Evolutionary conservation across 306 rosid genomes (phyloP).

Genomic region (Trifolium subterraneum): DNA sequence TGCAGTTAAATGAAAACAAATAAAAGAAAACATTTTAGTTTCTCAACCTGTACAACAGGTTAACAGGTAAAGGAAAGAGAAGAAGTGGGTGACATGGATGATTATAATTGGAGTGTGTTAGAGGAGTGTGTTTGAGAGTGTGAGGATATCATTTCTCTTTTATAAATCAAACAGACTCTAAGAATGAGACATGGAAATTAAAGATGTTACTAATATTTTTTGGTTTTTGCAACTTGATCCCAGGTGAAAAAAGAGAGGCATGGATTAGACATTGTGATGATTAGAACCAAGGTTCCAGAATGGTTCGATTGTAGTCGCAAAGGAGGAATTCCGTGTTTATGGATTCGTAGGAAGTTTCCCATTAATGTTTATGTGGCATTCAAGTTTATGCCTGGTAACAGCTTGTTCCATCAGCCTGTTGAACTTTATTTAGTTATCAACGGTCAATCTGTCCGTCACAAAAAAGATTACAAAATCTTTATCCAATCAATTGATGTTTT

Average conservation of each 20-base stretch:
- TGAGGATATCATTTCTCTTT: too few relatives aligned
- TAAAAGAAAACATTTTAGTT: too few relatives aligned
- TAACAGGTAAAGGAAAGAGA: too few relatives aligned
- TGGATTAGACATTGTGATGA: neutral
- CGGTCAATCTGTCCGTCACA: neutral
- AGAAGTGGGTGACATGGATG: too few relatives aligned
- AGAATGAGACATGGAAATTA: neutral
- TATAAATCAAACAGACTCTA: too few relatives aligned
- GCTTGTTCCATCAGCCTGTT: neutral
- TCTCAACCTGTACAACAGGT: too few relatives aligned
- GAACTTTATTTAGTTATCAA: neutral
- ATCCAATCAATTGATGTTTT: too few relatives aligned
- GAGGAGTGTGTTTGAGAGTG: too few relatives aligned
- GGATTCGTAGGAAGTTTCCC: constrained; percentile 14
- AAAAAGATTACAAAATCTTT: too few relatives aligned
- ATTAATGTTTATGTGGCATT: constrained; percentile 9
- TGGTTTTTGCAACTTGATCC: neutral
- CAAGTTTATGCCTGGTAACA: neutral
- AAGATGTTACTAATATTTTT: too few relatives aligned
- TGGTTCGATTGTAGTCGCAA: neutral
- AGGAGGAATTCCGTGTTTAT: neutral
- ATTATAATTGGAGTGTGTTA: too few relatives aligned
- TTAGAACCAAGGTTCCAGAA: neutral
- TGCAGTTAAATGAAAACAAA: too few relatives aligned
- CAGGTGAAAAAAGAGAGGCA: neutral